A percentile compares a stretch with the other conserved stretches of the same genome.
Conservation (phyloP, 768 basidiomycete genomes). For the Pisolithus orientalis region DNA sequence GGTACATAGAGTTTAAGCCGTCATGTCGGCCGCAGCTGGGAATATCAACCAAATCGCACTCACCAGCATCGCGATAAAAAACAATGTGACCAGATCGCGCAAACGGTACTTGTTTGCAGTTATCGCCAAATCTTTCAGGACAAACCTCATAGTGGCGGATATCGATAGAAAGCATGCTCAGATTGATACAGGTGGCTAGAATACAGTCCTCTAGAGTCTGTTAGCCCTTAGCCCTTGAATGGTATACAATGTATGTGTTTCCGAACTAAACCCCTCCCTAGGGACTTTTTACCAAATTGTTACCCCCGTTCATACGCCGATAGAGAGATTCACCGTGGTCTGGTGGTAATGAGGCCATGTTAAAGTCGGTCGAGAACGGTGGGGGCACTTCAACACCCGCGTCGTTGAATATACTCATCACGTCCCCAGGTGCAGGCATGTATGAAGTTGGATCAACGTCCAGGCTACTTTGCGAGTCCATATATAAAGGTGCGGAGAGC, state of each 20-base stretch:
- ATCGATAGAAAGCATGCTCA: background rate
- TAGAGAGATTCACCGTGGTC: constrained; percentile 25
- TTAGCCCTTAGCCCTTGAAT: constrained; percentile 7
- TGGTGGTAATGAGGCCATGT: constrained; percentile 18
- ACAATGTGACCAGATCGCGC: too few species aligned
- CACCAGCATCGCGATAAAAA: too few species aligned
- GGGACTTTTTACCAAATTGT: constrained; percentile 21
- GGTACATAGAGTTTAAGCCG: too few species aligned
- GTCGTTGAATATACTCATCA: constrained; percentile 57
- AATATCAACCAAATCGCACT: too few species aligned
- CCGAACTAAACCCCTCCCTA: constrained; percentile 6
- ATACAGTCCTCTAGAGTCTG: constrained; percentile 1
- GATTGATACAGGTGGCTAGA: constrained; percentile 8
- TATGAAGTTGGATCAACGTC: constrained; percentile 48
- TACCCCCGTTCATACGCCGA: constrained; percentile 16
- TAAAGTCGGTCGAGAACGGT: constrained; percentile 27
- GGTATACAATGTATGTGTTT: constrained; percentile 10
- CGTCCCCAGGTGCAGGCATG: constrained; percentile 49
- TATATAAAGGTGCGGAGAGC: constrained; percentile 19
- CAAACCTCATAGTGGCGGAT: background rate
- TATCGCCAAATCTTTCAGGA: background rate
- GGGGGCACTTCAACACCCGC: constrained; percentile 30
- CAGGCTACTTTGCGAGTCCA: constrained; percentile 29
- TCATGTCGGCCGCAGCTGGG: too few species aligned
- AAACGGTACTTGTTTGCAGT: too few species aligned